phyloP scores from a whole-genome alignment of 805 yeast genomes.

The Scheffersomyces stipitis region DNA sequence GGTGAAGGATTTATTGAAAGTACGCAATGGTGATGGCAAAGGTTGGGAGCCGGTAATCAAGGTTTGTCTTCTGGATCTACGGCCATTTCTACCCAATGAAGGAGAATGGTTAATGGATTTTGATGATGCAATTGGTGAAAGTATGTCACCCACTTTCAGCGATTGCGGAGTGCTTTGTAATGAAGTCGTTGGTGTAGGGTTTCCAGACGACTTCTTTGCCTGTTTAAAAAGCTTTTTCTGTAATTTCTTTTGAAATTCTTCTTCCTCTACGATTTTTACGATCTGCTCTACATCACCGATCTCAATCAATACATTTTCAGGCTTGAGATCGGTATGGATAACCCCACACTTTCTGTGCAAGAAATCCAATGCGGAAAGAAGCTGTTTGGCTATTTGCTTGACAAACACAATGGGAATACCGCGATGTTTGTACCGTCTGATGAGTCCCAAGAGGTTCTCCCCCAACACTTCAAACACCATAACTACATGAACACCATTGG shows the following conservation, averaged over 20 bases:
- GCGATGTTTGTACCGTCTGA: constrained; percentile 71
- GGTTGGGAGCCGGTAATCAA: constrained; percentile 91
- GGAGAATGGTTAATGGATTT: constrained; percentile 25
- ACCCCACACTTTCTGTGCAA: constrained; percentile 73
- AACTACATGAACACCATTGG: constrained; percentile 89
- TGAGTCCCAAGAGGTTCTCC: constrained; percentile 83
- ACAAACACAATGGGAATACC: constrained; percentile 78
- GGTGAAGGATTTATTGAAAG: constrained; percentile 45
- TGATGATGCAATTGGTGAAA: constrained; percentile 6
- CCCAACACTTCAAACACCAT: constrained; percentile 98
- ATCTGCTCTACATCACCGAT: constrained; percentile 82
- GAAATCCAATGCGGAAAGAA: constrained; percentile 69
- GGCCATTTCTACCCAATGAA: constrained; percentile 41
- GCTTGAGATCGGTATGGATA: constrained; percentile 72
- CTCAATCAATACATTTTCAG: constrained; percentile 74
- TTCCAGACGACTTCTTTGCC: constrained; percentile 24
- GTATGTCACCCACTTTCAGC: neutral
- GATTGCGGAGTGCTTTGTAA: constrained; percentile 9
- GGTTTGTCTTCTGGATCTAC: constrained; percentile 68
- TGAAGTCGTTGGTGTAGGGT: neutral
- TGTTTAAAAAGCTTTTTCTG: constrained; percentile 29
- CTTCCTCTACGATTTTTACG: constrained; percentile 62
- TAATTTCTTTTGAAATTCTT: constrained; percentile 51
- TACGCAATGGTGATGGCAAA: constrained; percentile 79
- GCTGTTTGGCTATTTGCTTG: constrained; percentile 78